Evolutionary conservation across 495 filamentous ascomycete species (phyloP).

Genomic region (Xylaria longipes): DNA sequence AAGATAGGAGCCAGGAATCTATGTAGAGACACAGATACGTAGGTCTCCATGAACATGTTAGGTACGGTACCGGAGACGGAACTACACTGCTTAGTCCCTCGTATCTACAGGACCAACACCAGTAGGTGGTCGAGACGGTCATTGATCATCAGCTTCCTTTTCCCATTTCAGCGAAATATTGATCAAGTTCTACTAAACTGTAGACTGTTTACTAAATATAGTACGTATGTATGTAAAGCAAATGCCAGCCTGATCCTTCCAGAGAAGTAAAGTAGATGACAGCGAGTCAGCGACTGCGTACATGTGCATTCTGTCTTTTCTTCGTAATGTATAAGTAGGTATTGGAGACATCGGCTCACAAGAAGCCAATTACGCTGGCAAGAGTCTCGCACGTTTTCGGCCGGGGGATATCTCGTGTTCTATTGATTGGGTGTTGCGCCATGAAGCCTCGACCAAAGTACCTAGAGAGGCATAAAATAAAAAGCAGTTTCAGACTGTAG

Average conservation of each 20-base stretch:
- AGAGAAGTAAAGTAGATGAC: too few species aligned
- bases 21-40: not conserved
- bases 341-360: not conserved
- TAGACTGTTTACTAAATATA: not conserved
- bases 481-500: slow-evolving; percentile 9
- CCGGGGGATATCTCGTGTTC: slow-evolving; percentile 9
- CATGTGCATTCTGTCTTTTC: not conserved
- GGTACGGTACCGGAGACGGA: too few species aligned
- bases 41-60: not conserved
- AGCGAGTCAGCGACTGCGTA: not conserved
- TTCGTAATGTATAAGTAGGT: not conserved
- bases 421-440: not conserved
- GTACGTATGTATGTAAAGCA: not conserved
- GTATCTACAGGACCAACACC: not conserved
- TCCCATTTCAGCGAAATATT: not conserved
- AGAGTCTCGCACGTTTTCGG: not conserved
- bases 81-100: too few species aligned
- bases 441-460: not conserved
- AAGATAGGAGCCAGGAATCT: too few species aligned
- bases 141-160: not conserved
- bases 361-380: not conserved
- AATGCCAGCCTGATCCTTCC: not conserved
- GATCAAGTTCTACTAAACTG: not conserved
- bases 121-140: not conserved
- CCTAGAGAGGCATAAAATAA: not conserved